These are phyloP conservation scores for Populus nigra DNA, from an alignment of 345 rosid species.

Conservation along the genomic window DNA sequence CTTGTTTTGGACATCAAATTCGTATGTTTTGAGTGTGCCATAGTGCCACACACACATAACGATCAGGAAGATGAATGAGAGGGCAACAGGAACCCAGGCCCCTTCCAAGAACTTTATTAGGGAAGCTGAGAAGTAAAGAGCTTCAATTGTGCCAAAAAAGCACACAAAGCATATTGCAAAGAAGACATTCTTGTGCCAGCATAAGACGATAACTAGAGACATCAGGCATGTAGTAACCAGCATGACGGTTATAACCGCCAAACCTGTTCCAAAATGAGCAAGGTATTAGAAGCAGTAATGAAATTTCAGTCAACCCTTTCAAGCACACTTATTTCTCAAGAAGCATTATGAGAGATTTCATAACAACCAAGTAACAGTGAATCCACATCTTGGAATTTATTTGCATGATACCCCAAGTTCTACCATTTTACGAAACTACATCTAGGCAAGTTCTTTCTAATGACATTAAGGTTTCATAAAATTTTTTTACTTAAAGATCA, in stretches of 20 bases:
- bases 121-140: slow-evolving; percentile 93
- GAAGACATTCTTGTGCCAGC: slow-evolving; percentile 82
- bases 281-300: not conserved
- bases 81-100: slow-evolving; percentile 97
- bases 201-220: slow-evolving; percentile 88
- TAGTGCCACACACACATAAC: slow-evolving; percentile 92
- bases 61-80: slow-evolving; percentile 66
- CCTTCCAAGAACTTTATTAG: slow-evolving; percentile 92
- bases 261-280: slow-evolving; percentile 48
- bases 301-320: not conserved
- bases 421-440: not conserved
- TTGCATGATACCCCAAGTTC: not conserved
- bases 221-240: slow-evolving; percentile 92
- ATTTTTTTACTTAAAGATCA: not conserved
- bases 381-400: not conserved
- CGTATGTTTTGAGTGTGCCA: slow-evolving; percentile 76
- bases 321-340: not conserved
- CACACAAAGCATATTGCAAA: slow-evolving; percentile 65
- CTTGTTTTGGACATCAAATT: slow-evolving; percentile 90
- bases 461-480: not conserved
- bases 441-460: not conserved
- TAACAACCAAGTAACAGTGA: not conserved
- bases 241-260: slow-evolving; percentile 99
- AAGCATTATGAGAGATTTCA: not conserved
- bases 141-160: slow-evolving; percentile 82